Conservation (phyloP, 2,329 filamentous ascomycete species). For the Phialocephala subalpina region DNA sequence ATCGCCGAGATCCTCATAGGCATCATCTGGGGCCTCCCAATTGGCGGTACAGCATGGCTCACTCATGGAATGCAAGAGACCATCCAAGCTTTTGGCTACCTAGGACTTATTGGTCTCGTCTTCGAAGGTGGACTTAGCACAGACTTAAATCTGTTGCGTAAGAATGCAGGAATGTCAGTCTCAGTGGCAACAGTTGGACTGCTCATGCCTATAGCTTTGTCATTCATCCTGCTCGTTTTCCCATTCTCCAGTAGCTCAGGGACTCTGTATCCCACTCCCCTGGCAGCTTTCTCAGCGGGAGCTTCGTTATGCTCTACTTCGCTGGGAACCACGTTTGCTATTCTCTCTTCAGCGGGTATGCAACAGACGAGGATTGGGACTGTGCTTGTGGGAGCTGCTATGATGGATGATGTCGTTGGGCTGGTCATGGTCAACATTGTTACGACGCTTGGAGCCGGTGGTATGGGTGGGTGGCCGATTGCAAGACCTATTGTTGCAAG, state of each 20-base stretch:
- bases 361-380: slow-evolving; percentile 62
- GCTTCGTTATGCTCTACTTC: slow-evolving; percentile 79
- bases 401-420: slow-evolving; percentile 84
- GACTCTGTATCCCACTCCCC: slow-evolving; percentile 30
- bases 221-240: slow-evolving; percentile 55
- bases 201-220: slow-evolving; percentile 67
- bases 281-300: slow-evolving; percentile 71
- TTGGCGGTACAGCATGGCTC: slow-evolving; percentile 68
- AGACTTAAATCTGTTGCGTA: slow-evolving; percentile 51
- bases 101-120: slow-evolving; percentile 76
- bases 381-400: slow-evolving; percentile 75
- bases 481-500: slow-evolving; percentile 52
- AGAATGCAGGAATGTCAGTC: slow-evolving; percentile 66
- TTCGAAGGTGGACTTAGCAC: slow-evolving; percentile 59
- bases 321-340: slow-evolving; percentile 74
- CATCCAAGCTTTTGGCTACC: slow-evolving; percentile 73
- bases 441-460: slow-evolving; percentile 61
- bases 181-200: slow-evolving; percentile 74
- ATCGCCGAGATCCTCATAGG: slow-evolving; percentile 77
- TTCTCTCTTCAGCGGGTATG: slow-evolving; percentile 67
- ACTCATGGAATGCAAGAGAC: slow-evolving; percentile 57
- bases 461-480: slow-evolving; percentile 43
- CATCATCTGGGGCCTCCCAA: slow-evolving; percentile 74
- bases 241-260: slow-evolving; percentile 34
- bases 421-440: slow-evolving; percentile 82